These are phyloP conservation scores for Botrytis cinerea DNA, from an alignment of 2,329 filamentous ascomycete species.

Conservation along the genomic window DNA sequence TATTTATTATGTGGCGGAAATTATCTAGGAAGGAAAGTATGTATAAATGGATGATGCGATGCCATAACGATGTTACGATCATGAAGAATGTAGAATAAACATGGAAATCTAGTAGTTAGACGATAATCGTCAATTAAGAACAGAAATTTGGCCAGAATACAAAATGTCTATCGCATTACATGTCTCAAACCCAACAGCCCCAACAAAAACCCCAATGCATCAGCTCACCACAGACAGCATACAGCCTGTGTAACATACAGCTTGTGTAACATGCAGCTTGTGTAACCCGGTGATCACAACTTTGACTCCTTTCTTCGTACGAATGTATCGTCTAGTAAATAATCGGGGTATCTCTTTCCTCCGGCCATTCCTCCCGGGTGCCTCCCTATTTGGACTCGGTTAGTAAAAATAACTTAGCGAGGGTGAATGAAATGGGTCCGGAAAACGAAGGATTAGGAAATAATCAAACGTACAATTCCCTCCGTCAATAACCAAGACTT, in stretches of 20 bases:
- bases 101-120: background rate
- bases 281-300: background rate
- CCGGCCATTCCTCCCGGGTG: conserved; percentile 31
- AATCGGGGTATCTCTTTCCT: conserved; percentile 37
- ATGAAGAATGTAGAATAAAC: background rate
- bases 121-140: background rate
- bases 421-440: background rate
- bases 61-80: background rate
- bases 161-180: background rate
- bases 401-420: conserved; percentile 5
- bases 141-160: background rate
- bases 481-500: conserved; percentile 74
- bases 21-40: background rate
- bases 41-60: background rate
- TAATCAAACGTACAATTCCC: conserved; percentile 30
- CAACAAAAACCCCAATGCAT: background rate
- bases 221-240: background rate
- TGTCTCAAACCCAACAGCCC: background rate
- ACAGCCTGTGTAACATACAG: background rate
- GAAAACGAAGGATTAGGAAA: background rate
- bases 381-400: conserved; percentile 26
- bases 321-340: conserved; percentile 36
- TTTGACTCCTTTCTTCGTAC: conserved; percentile 24
- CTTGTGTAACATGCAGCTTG: no score
- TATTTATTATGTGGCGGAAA: background rate